These are phyloP conservation scores for Paulownia fortunei DNA, from an alignment of 257 asterid species.

Conservation along the genomic window DNA sequence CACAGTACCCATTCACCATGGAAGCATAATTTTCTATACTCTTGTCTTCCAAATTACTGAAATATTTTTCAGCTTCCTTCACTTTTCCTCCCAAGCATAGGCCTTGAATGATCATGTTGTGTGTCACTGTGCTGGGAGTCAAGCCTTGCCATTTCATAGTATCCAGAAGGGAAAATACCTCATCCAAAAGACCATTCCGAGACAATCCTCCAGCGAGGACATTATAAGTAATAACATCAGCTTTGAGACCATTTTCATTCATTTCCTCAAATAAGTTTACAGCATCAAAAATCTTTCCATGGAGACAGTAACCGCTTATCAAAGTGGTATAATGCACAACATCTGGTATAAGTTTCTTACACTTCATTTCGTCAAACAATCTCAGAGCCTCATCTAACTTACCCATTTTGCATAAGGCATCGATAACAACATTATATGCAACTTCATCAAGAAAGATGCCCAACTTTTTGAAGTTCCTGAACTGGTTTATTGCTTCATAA, in stretches of 20 bases:
- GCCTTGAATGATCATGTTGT: conserved; percentile 78
- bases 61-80: conserved; percentile 65
- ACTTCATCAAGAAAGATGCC: conserved; percentile 71
- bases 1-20: conserved; percentile 77
- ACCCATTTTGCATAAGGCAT: conserved; percentile 70
- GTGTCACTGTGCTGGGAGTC: conserved; percentile 58
- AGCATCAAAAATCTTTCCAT: conserved; percentile 64
- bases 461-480: conserved; percentile 45
- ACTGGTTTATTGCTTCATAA: conserved; percentile 53
- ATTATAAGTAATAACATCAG: conserved; percentile 65
- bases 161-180: conserved; percentile 51
- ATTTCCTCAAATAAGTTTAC: conserved; percentile 59
- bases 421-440: conserved; percentile 64
- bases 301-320: conserved; percentile 63
- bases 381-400: conserved; percentile 60
- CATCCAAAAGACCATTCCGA: conserved; percentile 49
- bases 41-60: conserved; percentile 51
- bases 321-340: conserved; percentile 76
- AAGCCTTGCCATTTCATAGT: conserved; percentile 61
- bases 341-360: conserved; percentile 60
- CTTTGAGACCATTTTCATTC: conserved; percentile 53
- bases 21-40: conserved; percentile 64
- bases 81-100: conserved; percentile 60
- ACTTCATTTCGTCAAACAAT: conserved; percentile 76
- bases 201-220: conserved; percentile 75